Evolutionary conservation across 1,284 basidiomycete species (phyloP).

Genomic region (Puccinia hordei): DNA sequence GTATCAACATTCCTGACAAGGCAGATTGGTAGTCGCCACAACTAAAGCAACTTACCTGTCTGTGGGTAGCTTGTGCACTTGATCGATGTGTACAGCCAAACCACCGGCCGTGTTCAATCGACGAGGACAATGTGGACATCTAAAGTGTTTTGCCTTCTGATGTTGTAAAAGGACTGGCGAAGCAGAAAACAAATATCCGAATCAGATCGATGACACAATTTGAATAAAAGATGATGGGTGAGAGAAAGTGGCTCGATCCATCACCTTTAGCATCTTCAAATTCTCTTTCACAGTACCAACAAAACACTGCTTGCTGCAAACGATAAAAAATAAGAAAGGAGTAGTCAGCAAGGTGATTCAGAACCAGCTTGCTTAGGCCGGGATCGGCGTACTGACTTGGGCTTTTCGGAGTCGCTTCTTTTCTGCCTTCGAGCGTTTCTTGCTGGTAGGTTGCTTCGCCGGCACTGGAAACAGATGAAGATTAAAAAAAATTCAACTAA

Average conservation of each 20-base stretch:
- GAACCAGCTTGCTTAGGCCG: background rate
- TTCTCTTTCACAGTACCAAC: conserved; percentile 98
- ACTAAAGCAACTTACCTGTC: conserved; percentile 71
- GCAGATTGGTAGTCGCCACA: conserved; percentile 2
- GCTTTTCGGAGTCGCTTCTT: conserved; percentile 51
- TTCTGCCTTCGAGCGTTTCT: conserved; percentile 51
- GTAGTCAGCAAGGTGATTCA: background rate
- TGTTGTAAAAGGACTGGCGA: conserved; percentile 88
- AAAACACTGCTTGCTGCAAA: conserved; percentile 58
- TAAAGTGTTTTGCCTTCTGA: conserved; percentile 99
- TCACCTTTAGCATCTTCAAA: conserved; percentile 95
- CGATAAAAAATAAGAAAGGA: background rate
- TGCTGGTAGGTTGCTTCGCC: conserved; percentile 47
- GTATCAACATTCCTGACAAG: conserved; percentile 51
- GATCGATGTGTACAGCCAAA: conserved; percentile 96
- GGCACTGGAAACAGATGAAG: conserved; percentile 27
- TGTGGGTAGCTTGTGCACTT: conserved; percentile 96
- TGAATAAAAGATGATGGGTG: conserved; percentile 25
- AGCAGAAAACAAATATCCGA: background rate
- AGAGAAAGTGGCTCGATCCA: conserved; percentile 48
- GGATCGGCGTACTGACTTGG: conserved; percentile 36
- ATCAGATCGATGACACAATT: conserved; percentile 7
- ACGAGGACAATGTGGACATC: conserved; percentile 91
- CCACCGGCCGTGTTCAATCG: conserved; percentile 95
- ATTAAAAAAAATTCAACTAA: background rate